Evolutionary conservation across 768 basidiomycete genomes (phyloP), one percentile per base, ranked within the genome.

Genomic region (Trametes villosa): DNA sequence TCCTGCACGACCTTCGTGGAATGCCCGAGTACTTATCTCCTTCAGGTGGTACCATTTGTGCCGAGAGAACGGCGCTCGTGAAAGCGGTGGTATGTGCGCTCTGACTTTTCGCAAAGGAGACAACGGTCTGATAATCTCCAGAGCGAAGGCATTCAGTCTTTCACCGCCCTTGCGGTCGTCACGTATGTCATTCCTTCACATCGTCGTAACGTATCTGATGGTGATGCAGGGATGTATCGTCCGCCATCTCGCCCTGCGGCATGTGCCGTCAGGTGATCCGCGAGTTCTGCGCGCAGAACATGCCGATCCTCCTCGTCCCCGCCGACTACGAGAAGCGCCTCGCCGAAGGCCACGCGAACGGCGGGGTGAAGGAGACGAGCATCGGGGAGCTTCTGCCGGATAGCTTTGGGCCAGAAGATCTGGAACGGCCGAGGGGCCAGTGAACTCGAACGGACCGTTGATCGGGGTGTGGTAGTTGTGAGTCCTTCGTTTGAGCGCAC

Each of bases 11-110:
- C 3, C 26, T 54, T 20, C 20, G 12, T n/a, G 9, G 24, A 4
- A n/a, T 0, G 34, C 15, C 12, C 13, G 18, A 26, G 24, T 9
- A 2, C 20, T 3, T 8, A 24, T 42, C 22, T 18, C 22, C 4
- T 12, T 13, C 58, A 96, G 95, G 95, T 5, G 93, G 84, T 1
- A 84, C 91, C 0, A 96, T 98, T 60, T 98, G 96, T 65, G 96
- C 96, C 0, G 96, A 99, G 72, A 80, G 96, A 30, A 98, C 96
- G 0, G 96, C 96, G 0, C 79, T 99, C 54, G 89, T 94, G n/a
- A 97, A 97, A 73, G 96, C 94, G 27, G 86, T 90, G 22, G 95
- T 96, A 63, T 74, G 92, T 80, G 27, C 56, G 15, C 20, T n/a
- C n/a, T n/a, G n/a, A n/a, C n/a, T n/a, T n/a, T n/a, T n/a, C n/a